Evolutionary conservation across 2,329 filamentous ascomycete species (phyloP), one percentile per base, ranked within the genome.

Genomic region (Diaporthe sp.): DNA sequence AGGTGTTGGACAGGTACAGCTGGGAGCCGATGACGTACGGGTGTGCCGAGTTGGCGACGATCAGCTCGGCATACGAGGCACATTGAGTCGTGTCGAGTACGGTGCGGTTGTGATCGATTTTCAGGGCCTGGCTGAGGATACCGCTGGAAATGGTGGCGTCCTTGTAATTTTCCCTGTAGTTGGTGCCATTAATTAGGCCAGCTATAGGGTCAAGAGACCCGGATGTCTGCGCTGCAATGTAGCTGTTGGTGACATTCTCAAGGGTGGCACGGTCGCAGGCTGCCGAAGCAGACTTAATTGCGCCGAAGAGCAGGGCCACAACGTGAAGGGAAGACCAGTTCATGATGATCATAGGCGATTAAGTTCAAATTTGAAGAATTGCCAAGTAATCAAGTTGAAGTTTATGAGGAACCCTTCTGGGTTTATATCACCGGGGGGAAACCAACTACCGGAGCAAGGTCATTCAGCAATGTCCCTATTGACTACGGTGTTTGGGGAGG

Each of bases 21-120:
- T 83, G 83, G n/a, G 82, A 82, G 64, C 82, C 82, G 66, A 84
- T 77, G 52, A 84, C 83, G 75, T 84, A 83, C 15, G 82, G 82
- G 74, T 81, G 80, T 13, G 78, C 38, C 30, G 75, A 47, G 71
- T 78, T 78, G 9, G 82, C 79, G 9, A 81, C 77, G 74, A 84
- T 79, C 68, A 84, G 80, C 78, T 84, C 83, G 8, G 82, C 82
- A 78, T 80, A 84, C 40, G 82, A 82, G n/a, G 82, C 81, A 76
- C 83, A 84, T 66, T 78, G 77, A n/a, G 79, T 81, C 69, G 83
- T 82, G 79, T 84, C 83, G 78, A 80, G 78, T 35, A 80, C 81
- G 77, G 79, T 83, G 74, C 82, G 82, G 80, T 82, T 83, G 79
- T 82, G 81, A 77, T 81, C 83, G 69, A 84, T 78, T 64, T 77